Evolutionary conservation across 2,329 filamentous ascomycete genomes (phyloP).

Genomic region (Gliomastix tumulicola): DNA sequence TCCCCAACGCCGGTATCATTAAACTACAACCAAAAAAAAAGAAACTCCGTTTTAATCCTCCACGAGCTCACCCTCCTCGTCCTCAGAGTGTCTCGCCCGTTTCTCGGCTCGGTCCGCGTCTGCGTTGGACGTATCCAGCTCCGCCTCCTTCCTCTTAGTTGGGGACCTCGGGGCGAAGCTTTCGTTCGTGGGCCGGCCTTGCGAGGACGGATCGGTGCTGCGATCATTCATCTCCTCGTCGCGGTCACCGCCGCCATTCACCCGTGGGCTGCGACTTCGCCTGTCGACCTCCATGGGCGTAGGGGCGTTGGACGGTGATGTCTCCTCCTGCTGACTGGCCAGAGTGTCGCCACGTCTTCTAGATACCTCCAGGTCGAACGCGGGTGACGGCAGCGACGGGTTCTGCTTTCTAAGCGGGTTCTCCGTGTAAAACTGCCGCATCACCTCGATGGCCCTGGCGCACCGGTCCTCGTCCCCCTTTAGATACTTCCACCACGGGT

Average conservation of each 20-base stretch:
- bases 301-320: constrained; percentile 38
- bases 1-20: too few relatives aligned
- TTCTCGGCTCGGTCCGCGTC: constrained; percentile 32
- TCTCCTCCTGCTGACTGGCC: constrained; percentile 32
- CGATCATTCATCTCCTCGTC: constrained; percentile 16
- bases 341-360: constrained; percentile 38
- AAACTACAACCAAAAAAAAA: too few relatives aligned
- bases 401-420: constrained; percentile 55
- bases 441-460: constrained; percentile 64
- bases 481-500: constrained; percentile 82
- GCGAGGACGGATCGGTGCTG: constrained; percentile 10
- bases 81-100: constrained; percentile 35
- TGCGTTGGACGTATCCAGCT: constrained; percentile 23
- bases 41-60: constrained; percentile 15
- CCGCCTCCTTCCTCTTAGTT: constrained; percentile 33
- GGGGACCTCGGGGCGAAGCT: constrained; percentile 24
- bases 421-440: constrained; percentile 62
- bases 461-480: constrained; percentile 66
- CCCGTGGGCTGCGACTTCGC: constrained; percentile 39
- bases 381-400: constrained; percentile 43
- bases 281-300: constrained; percentile 41
- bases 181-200: constrained; percentile 24
- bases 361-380: constrained; percentile 49
- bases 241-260: constrained; percentile 30
- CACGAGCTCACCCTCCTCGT: constrained; percentile 41